Evolutionary conservation across 371 early-diverging fungal species (phyloP).

Genomic region (Lichtheimia corymbifera): DNA sequence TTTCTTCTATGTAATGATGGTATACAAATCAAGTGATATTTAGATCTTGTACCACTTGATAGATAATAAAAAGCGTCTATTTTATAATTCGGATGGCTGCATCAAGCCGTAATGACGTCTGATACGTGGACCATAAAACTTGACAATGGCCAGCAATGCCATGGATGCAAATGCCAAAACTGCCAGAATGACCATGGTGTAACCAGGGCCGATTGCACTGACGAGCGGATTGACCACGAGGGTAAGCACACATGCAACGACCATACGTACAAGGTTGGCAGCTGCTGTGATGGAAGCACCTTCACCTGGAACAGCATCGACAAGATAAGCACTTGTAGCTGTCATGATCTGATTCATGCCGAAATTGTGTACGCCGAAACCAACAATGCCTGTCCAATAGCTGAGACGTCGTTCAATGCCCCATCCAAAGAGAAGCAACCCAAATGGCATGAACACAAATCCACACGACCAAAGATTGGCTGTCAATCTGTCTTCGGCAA

Average conservation of each 20-base stretch:
- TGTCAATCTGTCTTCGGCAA: conserved; percentile 29
- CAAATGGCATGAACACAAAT: conserved; percentile 42
- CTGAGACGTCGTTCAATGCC: conserved; percentile 35
- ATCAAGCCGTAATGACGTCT: conserved; percentile 18
- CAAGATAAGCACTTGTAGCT: conserved; percentile 42
- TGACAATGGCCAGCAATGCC: conserved; percentile 14
- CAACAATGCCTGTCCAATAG: conserved; percentile 45
- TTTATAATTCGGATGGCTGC: background rate
- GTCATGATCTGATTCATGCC: conserved; percentile 30
- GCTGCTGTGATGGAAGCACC: conserved; percentile 51
- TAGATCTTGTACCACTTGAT: no score
- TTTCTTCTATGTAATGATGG: no score
- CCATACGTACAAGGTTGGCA: conserved; percentile 45
- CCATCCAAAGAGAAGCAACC: conserved; percentile 51
- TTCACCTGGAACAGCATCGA: conserved; percentile 46
- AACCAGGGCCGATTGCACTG: conserved; percentile 25
- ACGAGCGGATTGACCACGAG: conserved; percentile 28
- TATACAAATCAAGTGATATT: no score
- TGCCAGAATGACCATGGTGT: conserved; percentile 24
- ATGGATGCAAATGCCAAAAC: conserved; percentile 18
- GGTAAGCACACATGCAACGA: conserved; percentile 41
- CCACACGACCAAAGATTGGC: conserved; percentile 33
- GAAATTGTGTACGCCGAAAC: conserved; percentile 40
- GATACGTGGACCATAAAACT: conserved; percentile 18
- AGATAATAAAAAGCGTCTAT: no score